Conservation (phyloP, 495 filamentous ascomycete genomes). For the Aspergillus avenaceus region DNA sequence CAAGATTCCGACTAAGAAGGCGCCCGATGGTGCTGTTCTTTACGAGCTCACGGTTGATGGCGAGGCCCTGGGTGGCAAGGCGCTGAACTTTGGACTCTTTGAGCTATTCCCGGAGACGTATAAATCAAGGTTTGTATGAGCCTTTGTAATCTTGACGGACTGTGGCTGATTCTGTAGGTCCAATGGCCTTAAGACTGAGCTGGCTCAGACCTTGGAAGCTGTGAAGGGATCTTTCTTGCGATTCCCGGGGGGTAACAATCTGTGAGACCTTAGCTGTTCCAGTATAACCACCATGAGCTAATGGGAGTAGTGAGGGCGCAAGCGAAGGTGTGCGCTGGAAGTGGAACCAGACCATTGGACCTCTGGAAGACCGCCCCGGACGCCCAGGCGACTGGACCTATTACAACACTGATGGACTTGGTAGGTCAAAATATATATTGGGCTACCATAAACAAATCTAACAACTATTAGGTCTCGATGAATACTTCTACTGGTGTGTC, state of each 20-base stretch:
- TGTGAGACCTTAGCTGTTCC: slow-evolving; percentile 16
- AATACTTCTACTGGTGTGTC: slow-evolving; percentile 59
- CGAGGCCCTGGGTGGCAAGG: slow-evolving; percentile 29
- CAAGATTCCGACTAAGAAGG: slow-evolving; percentile 34
- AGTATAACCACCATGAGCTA: background rate
- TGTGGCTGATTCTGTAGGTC: slow-evolving; percentile 21
- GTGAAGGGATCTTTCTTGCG: slow-evolving; percentile 54
- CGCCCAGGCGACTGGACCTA: slow-evolving; percentile 54
- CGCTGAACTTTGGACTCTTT: slow-evolving; percentile 57
- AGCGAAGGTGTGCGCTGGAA: slow-evolving; percentile 48
- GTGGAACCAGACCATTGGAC: slow-evolving; percentile 63
- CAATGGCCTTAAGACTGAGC: slow-evolving; percentile 54
- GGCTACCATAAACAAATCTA: background rate
- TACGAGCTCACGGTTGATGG: slow-evolving; percentile 54
- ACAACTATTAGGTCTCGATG: slow-evolving; percentile 25
- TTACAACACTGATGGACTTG: slow-evolving; percentile 54
- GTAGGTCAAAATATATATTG: slow-evolving; percentile 17
- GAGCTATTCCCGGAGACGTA: slow-evolving; percentile 60
- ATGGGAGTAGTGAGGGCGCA: slow-evolving; percentile 39
- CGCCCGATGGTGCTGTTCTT: slow-evolving; percentile 56
- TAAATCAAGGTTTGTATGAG: slow-evolving; percentile 29
- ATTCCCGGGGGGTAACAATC: slow-evolving; percentile 60
- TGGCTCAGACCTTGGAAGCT: slow-evolving; percentile 49
- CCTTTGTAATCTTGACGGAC: background rate
- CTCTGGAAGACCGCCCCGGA: slow-evolving; percentile 55